Evolutionary conservation across 768 basidiomycete species (phyloP).

Genomic region (Mycena indigotica): DNA sequence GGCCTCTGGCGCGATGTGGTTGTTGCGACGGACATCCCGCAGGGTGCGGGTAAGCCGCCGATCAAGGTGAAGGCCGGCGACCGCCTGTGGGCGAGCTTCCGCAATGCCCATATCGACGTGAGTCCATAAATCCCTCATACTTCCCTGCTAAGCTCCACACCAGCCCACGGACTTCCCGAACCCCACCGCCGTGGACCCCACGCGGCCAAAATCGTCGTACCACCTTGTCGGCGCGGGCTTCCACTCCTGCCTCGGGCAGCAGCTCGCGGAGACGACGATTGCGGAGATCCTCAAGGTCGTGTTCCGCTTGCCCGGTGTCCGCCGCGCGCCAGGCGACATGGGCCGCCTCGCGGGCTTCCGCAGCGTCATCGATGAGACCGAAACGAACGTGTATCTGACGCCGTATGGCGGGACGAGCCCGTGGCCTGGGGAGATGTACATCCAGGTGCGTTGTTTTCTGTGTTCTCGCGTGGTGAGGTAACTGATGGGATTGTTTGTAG

Average conservation of each 20-base stretch:
- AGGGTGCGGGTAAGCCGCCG: conserved; percentile 27
- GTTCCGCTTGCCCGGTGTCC: conserved; percentile 47
- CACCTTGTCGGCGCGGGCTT: conserved; percentile 40
- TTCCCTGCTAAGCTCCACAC: conserved; percentile 9
- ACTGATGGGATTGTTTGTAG: too few relatives aligned
- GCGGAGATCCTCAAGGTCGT: conserved; percentile 49
- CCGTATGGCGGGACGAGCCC: conserved; percentile 36
- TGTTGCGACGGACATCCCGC: conserved; percentile 27
- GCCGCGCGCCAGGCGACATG: conserved; percentile 46
- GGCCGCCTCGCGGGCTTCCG: conserved; percentile 41
- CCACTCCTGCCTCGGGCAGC: conserved; percentile 42
- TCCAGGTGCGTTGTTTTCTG: conserved; percentile 36
- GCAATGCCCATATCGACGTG: conserved; percentile 38
- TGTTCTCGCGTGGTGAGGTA: too few relatives aligned
- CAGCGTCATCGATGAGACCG: conserved; percentile 34
- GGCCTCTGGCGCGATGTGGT: conserved; percentile 42
- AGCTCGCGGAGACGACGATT: conserved; percentile 39
- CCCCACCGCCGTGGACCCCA: conserved; percentile 13
- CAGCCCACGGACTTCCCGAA: conserved; percentile 22
- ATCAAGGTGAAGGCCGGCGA: conserved; percentile 36
- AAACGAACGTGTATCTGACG: conserved; percentile 36
- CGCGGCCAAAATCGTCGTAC: conserved; percentile 17
- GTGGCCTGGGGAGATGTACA: conserved; percentile 41
- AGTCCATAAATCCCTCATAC: too few relatives aligned
- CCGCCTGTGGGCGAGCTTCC: conserved; percentile 35